Evolutionary conservation across 192 early-diverging fungal species (phyloP).

Genomic region (Diversispora eburnea): DNA sequence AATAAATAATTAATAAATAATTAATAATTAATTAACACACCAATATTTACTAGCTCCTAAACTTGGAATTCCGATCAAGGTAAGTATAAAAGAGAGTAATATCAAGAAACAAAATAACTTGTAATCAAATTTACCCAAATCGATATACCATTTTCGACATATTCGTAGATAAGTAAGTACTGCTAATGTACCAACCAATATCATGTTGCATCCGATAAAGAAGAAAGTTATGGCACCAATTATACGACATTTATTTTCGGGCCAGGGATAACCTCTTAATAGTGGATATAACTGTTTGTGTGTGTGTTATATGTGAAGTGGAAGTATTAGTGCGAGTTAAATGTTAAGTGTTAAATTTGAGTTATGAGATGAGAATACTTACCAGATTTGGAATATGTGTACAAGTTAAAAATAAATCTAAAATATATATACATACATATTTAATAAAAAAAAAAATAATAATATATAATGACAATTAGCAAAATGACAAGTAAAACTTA

Average conservation of each 20-base stretch:
- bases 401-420: background rate
- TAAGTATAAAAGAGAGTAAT: background rate
- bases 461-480: background rate
- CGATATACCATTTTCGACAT: background rate
- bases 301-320: too few relatives aligned
- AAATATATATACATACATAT: background rate
- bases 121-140: conserved; percentile 14
- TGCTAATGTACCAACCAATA: conserved; percentile 4
- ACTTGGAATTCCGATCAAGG: conserved; percentile 5
- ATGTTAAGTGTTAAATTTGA: background rate
- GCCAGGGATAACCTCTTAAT: conserved; percentile 7
- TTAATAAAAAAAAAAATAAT: background rate
- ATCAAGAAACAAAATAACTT: background rate
- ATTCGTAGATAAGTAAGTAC: conserved; percentile 14
- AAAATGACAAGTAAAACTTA: background rate
- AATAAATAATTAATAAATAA: too few relatives aligned
- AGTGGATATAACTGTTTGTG: background rate
- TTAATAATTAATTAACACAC: background rate
- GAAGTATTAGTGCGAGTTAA: background rate
- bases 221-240: conserved; percentile 15
- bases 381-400: background rate
- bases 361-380: background rate
- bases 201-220: background rate
- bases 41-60: conserved; percentile 21
- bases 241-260: background rate